Base-by-base conservation (phyloP, 257 asterid species). In the Solanum lycopersicoides region DNA sequence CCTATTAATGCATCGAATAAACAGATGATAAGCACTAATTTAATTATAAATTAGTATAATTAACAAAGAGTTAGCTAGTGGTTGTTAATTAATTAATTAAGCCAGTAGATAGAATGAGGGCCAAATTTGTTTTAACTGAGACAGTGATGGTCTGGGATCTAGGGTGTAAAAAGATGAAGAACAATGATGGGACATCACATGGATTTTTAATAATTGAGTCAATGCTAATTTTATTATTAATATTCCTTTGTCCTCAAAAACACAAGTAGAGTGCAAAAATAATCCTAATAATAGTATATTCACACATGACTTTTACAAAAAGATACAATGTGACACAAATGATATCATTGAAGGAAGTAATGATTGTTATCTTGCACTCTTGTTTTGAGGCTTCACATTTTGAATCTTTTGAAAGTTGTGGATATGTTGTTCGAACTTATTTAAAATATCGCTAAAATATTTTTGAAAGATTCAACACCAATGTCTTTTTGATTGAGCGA, bases 151-250 rank as follows among this genome's bases (percentile, higher is more conserved):
- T 60, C 69, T 71, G 84, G 89, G 82, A 86, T 90, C 45, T 82
- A 28, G 88, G 86, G 87, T 63, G 82, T 83, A n/a, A 32, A 65
- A 80, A 90, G 42, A 87, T 9, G 59, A 21, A 50, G 9, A 44
- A 65, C 32, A 91, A 89, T 91, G 89, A 89, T 89, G 84, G 32
- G 42, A 4, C 66, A 42, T 86, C 92, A 86, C 92, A 89, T 91
- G 89, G 88, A 32, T 34, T 56, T 59, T 84, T 39, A 42, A 88
- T 37, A 35, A 77, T 75, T 20, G 82, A 68, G 47, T 60, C 87
- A 86, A 88, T n/a, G 82, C 21, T 66, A 84, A 69, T 35, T 45
- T 80, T 87, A 44, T 45, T 87, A 65, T 21, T 21, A 50, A 16
- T 63, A 80, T 47, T 80, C 20, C 44, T 30, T 86, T 63, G 69